Evolutionary conservation across 2,329 filamentous ascomycete genomes (phyloP).

Genomic region (Meredithiella fracta): DNA sequence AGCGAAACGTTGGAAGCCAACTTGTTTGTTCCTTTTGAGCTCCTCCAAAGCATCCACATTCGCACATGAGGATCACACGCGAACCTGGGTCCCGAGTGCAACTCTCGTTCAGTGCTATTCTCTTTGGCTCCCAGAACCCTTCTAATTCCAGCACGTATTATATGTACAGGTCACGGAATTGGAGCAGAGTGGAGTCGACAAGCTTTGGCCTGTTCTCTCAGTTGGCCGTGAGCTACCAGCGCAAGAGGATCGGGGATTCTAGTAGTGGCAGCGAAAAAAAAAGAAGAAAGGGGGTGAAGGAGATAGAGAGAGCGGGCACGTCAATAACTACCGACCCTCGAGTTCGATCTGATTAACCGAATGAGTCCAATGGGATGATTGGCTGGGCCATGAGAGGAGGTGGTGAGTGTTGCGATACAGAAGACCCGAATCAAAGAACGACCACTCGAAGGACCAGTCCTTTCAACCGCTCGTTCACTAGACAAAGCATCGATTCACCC

Average conservation of each 20-base stretch:
- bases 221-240: background rate
- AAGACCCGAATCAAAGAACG: background rate
- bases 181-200: slow-evolving; percentile 1
- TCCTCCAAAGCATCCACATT: background rate
- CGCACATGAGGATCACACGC: background rate
- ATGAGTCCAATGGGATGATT: slow-evolving; percentile 1
- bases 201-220: slow-evolving; percentile 7
- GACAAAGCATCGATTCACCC: too few relatives aligned
- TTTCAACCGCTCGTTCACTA: too few relatives aligned
- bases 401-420: background rate
- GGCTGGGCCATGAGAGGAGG: slow-evolving; percentile 3
- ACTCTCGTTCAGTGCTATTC: too few relatives aligned
- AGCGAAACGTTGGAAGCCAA: background rate
- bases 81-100: background rate
- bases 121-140: background rate
- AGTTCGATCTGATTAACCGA: background rate
- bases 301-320: background rate
- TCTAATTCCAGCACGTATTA: background rate
- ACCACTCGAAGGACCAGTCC: too few relatives aligned
- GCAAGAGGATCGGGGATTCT: slow-evolving; percentile 4
- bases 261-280: slow-evolving; percentile 6
- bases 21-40: background rate
- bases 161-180: background rate
- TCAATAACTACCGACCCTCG: background rate
- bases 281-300: slow-evolving; percentile 6